These are phyloP conservation scores for Phyllosticta capitalensis DNA, from an alignment of 2,329 filamentous ascomycete species.

Conservation along the genomic window DNA sequence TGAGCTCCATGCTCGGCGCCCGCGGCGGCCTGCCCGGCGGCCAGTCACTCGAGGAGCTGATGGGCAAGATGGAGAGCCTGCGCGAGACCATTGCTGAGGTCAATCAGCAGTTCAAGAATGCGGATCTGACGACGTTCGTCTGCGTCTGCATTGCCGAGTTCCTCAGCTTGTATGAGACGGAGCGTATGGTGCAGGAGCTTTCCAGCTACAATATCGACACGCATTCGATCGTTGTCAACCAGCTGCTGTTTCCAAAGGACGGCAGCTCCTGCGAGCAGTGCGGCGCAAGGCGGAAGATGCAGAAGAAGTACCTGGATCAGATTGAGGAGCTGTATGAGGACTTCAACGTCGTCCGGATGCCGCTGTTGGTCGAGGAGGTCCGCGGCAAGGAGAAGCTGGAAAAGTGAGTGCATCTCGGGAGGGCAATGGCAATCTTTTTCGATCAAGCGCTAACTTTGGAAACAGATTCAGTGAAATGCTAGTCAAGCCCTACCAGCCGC, in stretches of 20 bases:
- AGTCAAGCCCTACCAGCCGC: conserved; percentile 64
- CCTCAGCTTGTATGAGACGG: conserved; percentile 91
- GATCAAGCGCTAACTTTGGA: conserved; percentile 1
- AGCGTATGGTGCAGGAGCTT: conserved; percentile 98
- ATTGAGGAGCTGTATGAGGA: conserved; percentile 98
- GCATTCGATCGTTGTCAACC: conserved; percentile 95
- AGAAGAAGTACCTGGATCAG: conserved; percentile 98
- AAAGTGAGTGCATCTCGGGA: conserved; percentile 36
- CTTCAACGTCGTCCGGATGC: conserved; percentile 99
- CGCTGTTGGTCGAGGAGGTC: conserved; percentile 88
- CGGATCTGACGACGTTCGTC: conserved; percentile 90
- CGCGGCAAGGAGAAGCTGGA: conserved; percentile 89
- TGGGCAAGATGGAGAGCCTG: conserved; percentile 88
- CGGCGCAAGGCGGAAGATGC: conserved; percentile 91
- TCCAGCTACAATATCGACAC: conserved; percentile 90
- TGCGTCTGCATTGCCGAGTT: conserved; percentile 99
- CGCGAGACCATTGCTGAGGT: conserved; percentile 91
- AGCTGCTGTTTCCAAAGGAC: conserved; percentile 83
- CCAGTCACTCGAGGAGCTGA: conserved; percentile 84
- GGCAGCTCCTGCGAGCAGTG: conserved; percentile 89
- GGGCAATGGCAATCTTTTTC: conserved; percentile 7
- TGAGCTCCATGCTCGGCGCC: conserved; percentile 83
- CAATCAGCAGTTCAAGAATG: conserved; percentile 96
- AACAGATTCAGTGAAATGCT: conserved; percentile 70
- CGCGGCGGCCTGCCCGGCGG: conserved; percentile 74